Base-by-base conservation (phyloP, 345 rosid genomes). In the Acer negundo region DNA sequence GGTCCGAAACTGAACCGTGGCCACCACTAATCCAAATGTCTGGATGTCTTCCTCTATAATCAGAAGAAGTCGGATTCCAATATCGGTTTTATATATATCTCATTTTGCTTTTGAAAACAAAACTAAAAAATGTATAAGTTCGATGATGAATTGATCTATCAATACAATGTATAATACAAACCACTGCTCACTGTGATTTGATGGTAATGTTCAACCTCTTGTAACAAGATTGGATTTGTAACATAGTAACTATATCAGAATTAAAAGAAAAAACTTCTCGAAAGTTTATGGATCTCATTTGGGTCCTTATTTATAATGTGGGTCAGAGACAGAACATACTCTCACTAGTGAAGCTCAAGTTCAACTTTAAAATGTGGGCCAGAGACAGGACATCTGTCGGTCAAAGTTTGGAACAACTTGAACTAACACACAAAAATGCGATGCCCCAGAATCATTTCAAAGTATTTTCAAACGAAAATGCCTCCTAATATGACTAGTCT, bases 401-500 rank as follows among this genome's bases (percentile, higher is more conserved):
- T 59, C 47, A 13, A 15, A 31, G 20, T 63, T 28, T 28, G 13
- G 26, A 63, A 13, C 67, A 10, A 63, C 17, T 63, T 26, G 40
- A 26, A 63, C 38, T 3, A 62, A 26, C 49, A 11, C n/a, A n/a
- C 12, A 59, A 7, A 59, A 59, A 19, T 24, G 7, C 56, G 5
- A 4, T 4, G 2, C 63, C 62, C 24, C 62, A n/a, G n/a, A n/a
- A 58, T 20, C 62, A 58, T n/a, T 58, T 58, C 22, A 58, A 10
- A 46, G 49, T 46, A 42, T 46, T 3, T 40, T 6, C 62, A 10
- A 65, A 24, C 1, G 22, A 11, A 61, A 9, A 70, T 73, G 66
- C 79, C 74, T 75, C 88, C 71, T 61, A 69, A 71, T 77, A 63
- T 79, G 31, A 3, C 11, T 7, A 58, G 26, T 75, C 26, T 78